Base-by-base conservation (phyloP, 2,329 filamentous ascomycete species). In the Aspergillus sergii region DNA sequence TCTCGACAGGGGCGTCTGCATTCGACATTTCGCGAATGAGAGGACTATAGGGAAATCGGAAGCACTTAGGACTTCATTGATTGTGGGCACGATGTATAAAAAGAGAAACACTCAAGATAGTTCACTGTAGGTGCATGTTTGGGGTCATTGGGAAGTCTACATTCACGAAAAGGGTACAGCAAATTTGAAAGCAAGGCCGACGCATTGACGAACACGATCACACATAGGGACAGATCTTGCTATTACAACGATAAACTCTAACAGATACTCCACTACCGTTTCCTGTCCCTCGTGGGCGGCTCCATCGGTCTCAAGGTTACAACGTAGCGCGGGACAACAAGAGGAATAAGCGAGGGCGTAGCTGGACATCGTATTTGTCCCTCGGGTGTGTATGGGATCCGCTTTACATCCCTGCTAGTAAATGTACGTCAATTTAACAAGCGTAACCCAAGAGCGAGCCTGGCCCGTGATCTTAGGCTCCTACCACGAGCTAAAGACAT, bases 21-120 rank as follows among this genome's bases (percentile, higher is more conserved):
- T 46, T 61, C 58, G 66, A 57, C 72, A 76, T 75, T 36, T 48
- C 68, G 59, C 46, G 51, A 53, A 57, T 57, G 46, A 41, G 50
- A 57, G 50, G 45, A 39, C 28, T 53, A 56, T n/a, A 39, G 30
- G 21, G 30, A 14, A 28, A 45, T 36, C 51, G 16, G 23, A 32
- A 39, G 36, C 36, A 21, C 34, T 21, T 43, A 16, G 19, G 23
- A 43, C 16, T 16, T 60, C 45, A 59, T 59, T 59, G 46, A 59
- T 53, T 6, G 41, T 19, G 28, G 19, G 39, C 19, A 41, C 39
- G 19, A 41, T 41, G 39, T n/a, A 26, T 43, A 19, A n/a, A 53
- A 19, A 21, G 60, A 54, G 36, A 53, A 51, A 59, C 8, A 32
- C 8, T n/a, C 19, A 32, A 46, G 30, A 21, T 10, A 14, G 4